phyloP scores from a whole-genome alignment of 768 basidiomycete species.

The Pholiota molesta region DNA sequence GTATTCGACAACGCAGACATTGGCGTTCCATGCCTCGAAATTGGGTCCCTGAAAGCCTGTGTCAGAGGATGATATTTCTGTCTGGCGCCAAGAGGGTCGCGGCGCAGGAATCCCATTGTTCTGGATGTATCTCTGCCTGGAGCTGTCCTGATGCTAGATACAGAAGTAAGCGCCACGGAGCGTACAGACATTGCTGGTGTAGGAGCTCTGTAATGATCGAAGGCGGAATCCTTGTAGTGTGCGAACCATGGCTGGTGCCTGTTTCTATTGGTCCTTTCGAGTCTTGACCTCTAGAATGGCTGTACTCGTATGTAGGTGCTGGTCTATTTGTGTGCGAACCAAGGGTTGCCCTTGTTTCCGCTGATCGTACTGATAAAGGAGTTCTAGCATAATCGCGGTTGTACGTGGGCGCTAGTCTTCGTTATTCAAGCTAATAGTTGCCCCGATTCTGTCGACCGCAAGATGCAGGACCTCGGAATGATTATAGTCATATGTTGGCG shows the following conservation, averaged over 20 bases:
- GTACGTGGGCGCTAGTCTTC: not conserved
- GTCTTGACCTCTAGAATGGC: not conserved
- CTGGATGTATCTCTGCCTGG: constrained; percentile 19
- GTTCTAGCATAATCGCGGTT: not conserved
- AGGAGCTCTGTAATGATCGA: not conserved
- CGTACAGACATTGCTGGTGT: constrained; percentile 18
- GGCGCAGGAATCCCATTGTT: constrained; percentile 20
- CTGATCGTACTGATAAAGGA: not conserved
- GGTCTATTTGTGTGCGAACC: not conserved
- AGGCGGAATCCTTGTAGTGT: constrained; percentile 5
- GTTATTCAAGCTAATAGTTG: not conserved
- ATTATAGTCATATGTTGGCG: not conserved
- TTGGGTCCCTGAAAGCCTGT: constrained; percentile 12
- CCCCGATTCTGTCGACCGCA: not conserved
- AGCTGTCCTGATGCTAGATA: constrained; percentile 21
- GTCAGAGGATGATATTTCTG: constrained; percentile 6
- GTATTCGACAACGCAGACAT: constrained; percentile 15
- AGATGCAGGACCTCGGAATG: not conserved
- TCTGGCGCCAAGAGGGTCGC: constrained; percentile 11
- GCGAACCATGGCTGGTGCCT: not conserved
- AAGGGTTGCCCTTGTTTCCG: not conserved
- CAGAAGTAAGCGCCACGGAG: constrained; percentile 18
- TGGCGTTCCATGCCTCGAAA: constrained; percentile 22
- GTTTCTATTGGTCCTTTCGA: not conserved
- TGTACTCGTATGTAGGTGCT: not conserved